Percentiles rank a stretch among this genome's conserved stretches.
Evolutionary conservation across 495 filamentous ascomycete genomes (phyloP).

Genomic region (Hypoxylon cercidicola): DNA sequence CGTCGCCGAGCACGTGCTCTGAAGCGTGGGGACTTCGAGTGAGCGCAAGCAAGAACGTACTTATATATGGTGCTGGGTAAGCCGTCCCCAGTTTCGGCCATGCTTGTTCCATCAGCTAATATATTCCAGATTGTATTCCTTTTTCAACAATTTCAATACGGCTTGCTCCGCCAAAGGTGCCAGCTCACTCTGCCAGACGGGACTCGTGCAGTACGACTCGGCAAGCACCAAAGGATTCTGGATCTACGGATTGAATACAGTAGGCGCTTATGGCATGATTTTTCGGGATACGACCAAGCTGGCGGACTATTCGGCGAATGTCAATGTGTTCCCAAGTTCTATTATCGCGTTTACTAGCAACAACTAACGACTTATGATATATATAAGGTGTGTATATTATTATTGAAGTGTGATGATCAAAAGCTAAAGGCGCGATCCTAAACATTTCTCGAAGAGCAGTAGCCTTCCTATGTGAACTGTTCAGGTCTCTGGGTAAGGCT

Average conservation of each 20-base stretch:
- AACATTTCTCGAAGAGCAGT: too few relatives aligned
- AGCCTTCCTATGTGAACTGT: too few relatives aligned
- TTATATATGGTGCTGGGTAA: conserved; percentile 73
- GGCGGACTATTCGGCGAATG: conserved; percentile 63
- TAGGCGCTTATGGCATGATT: conserved; percentile 56
- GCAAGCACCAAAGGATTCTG: conserved; percentile 57
- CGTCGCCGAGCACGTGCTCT: conserved; percentile 48
- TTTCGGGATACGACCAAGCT: conserved; percentile 60
- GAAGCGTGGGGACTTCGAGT: conserved; percentile 66
- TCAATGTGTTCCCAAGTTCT: conserved; percentile 63
- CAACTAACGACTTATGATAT: conserved; percentile 11
- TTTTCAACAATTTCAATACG: conserved; percentile 65
- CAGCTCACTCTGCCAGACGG: conserved; percentile 66
- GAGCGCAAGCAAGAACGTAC: conserved; percentile 62
- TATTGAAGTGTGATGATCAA: too few relatives aligned
- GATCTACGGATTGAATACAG: conserved; percentile 64
- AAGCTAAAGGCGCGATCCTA: too few relatives aligned
- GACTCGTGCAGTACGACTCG: conserved; percentile 64
- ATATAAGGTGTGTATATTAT: conserved; percentile 7
- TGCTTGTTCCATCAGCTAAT: conserved; percentile 42
- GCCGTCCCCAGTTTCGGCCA: conserved; percentile 2
- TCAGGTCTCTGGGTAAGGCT: too few relatives aligned
- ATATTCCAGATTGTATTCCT: conserved; percentile 58
- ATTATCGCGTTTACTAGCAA: conserved; percentile 58
- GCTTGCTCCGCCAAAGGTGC: conserved; percentile 52